A percentile compares a stretch with the other conserved stretches of the same genome.
Evolutionary conservation across 768 basidiomycete species (phyloP).

Genomic region (Russula sp.): DNA sequence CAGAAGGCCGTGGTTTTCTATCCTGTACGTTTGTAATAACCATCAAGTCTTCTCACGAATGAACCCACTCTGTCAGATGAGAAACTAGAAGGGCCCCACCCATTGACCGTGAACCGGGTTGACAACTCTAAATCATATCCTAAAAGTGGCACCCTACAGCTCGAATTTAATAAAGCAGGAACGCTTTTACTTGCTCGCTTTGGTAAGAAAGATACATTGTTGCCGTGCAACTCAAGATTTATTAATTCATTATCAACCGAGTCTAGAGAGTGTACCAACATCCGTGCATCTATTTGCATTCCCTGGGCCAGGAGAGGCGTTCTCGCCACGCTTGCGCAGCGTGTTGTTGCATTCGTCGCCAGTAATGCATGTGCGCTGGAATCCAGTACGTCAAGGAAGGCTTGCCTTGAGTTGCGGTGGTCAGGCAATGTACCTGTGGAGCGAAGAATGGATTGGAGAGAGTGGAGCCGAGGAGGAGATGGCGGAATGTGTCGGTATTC

Average conservation of each 20-base stretch:
- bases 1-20: conserved; percentile 81
- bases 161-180: conserved; percentile 82
- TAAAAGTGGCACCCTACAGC: conserved; percentile 63
- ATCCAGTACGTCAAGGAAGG: conserved; percentile 73
- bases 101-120: conserved; percentile 47
- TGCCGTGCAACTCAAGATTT: not conserved
- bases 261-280: conserved; percentile 59
- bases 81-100: conserved; percentile 54
- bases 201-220: conserved; percentile 46
- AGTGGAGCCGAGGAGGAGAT: conserved; percentile 64
- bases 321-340: conserved; percentile 58
- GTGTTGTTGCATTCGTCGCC: conserved; percentile 64
- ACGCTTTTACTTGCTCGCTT: conserved; percentile 69
- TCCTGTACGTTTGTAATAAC: conserved; percentile 55
- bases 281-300: conserved; percentile 71
- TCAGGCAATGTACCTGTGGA: conserved; percentile 73
- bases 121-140: conserved; percentile 63
- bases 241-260: conserved; percentile 27
- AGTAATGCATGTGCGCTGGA: conserved; percentile 73
- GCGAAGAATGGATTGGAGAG: conserved; percentile 69
- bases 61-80: conserved; percentile 50
- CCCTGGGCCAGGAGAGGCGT: conserved; percentile 55
- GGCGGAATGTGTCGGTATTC: conserved; percentile 88
- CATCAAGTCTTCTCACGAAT: not conserved
- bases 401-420: conserved; percentile 65